Conservation (phyloP, 495 filamentous ascomycete genomes). For the Hypoxylon trugodes region DNA sequence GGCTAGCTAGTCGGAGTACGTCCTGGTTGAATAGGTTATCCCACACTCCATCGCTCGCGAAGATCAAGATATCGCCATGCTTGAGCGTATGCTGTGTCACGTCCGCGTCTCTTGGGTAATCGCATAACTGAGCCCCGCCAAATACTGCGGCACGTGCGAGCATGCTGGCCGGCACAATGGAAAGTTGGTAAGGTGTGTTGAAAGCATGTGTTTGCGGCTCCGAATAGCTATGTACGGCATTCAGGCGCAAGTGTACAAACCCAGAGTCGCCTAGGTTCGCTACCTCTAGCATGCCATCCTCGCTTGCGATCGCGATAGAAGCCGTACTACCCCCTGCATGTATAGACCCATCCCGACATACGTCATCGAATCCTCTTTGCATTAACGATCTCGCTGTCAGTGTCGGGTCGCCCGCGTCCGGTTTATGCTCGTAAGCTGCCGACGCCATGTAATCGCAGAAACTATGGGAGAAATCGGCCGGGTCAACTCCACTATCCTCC, state of each 20-base stretch:
- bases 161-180: slow-evolving; percentile 82
- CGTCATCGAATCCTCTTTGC: slow-evolving; percentile 80
- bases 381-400: slow-evolving; percentile 77
- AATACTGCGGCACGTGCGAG: slow-evolving; percentile 78
- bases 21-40: slow-evolving; percentile 95
- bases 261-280: slow-evolving; percentile 99
- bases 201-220: slow-evolving; percentile 93
- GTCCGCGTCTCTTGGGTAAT: slow-evolving; percentile 85
- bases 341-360: slow-evolving; percentile 76
- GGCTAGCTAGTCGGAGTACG: slow-evolving; percentile 78
- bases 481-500: slow-evolving; percentile 88
- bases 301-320: slow-evolving; percentile 75
- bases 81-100: slow-evolving; percentile 76
- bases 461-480: slow-evolving; percentile 94
- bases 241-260: slow-evolving; percentile 83
- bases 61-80: slow-evolving; percentile 89
- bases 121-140: slow-evolving; percentile 79
- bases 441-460: slow-evolving; percentile 90
- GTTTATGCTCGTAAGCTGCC: slow-evolving; percentile 64
- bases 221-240: slow-evolving; percentile 82
- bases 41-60: slow-evolving; percentile 95
- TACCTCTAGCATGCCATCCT: slow-evolving; percentile 77
- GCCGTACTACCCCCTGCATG: slow-evolving; percentile 89
- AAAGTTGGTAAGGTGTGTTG: slow-evolving; percentile 96
- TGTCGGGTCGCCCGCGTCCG: slow-evolving; percentile 29